Evolutionary conservation across 2,329 filamentous ascomycete genomes (phyloP).

Genomic region (Fusarium pseudoanthophilum): DNA sequence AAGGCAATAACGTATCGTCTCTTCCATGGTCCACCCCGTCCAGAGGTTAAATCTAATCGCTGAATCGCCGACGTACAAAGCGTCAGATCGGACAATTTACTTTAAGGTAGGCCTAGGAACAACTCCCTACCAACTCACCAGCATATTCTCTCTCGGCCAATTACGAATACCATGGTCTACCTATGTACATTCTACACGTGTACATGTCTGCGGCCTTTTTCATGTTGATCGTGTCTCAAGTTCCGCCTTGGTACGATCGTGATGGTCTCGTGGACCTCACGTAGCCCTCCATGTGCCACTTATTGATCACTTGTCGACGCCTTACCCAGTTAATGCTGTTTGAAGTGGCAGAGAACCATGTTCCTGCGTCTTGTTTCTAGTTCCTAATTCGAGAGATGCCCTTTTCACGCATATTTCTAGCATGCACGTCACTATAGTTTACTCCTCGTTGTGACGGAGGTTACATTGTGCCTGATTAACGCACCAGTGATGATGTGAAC

Average conservation of each 20-base stretch:
- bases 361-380: not conserved
- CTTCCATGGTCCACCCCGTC: not conserved
- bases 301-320: constrained; percentile 25
- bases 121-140: not conserved
- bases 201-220: constrained; percentile 13
- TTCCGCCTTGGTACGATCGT: constrained; percentile 19
- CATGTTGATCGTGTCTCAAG: constrained; percentile 25
- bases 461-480: constrained; percentile 39
- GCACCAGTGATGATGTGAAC: constrained; percentile 22
- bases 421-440: constrained; percentile 17
- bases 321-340: not conserved
- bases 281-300: constrained; percentile 32
- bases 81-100: not conserved
- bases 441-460: constrained; percentile 5
- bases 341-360: not conserved
- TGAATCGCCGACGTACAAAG: not conserved
- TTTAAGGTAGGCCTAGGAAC: not conserved
- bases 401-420: constrained; percentile 14
- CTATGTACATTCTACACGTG: constrained; percentile 27
- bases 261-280: constrained; percentile 33
- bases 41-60: not conserved
- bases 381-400: not conserved
- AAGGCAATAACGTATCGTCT: not conserved
- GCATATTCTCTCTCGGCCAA: not conserved
- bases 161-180: not conserved